Evolutionary conservation across 225 moss, liverwort and hornwort genomes (phyloP).

Genomic region (Lunularia cruciata): DNA sequence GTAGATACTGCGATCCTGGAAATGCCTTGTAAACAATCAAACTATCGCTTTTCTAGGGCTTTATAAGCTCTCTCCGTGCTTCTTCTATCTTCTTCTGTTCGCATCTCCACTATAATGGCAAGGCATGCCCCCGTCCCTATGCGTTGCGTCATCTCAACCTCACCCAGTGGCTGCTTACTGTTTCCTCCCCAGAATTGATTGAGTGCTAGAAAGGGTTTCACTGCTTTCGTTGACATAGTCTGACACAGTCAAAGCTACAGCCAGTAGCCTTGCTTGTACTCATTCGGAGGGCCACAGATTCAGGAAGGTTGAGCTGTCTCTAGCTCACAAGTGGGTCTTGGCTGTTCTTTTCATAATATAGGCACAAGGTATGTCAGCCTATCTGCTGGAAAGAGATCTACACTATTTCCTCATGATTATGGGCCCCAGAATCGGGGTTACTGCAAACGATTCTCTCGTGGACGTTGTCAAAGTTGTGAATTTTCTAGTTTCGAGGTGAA

Average conservation of each 20-base stretch:
- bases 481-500: no score
- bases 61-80: background rate
- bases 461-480: background rate
- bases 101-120: background rate
- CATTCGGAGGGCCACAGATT: background rate
- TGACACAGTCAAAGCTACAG: background rate
- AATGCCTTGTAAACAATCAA: background rate
- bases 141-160: no score
- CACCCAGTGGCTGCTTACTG: background rate
- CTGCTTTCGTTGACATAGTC: background rate
- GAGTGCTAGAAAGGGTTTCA: background rate
- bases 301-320: background rate
- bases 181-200: background rate
- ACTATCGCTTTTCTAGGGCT: background rate
- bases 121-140: background rate
- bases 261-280: background rate
- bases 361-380: background rate
- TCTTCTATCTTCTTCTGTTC: background rate
- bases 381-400: background rate
- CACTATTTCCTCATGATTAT: background rate
- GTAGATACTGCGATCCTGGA: background rate
- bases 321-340: background rate
- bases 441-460: background rate
- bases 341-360: background rate
- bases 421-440: background rate